Evolutionary conservation across 2,329 filamentous ascomycete species (phyloP).

Genomic region (Sporothrix variecibatus): DNA sequence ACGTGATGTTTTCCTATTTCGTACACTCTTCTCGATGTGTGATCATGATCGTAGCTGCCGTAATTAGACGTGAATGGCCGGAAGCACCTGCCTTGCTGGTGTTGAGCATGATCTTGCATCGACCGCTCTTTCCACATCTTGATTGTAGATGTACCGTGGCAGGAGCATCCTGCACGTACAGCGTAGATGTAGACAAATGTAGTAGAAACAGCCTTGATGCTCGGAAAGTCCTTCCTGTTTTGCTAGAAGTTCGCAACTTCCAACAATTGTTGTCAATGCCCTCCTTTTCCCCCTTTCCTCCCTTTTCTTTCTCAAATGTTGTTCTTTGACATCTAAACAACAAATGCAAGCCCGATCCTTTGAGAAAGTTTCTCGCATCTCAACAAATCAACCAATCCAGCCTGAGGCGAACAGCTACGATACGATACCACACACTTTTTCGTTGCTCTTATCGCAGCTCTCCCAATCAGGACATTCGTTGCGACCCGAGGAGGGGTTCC

Average conservation of each 20-base stretch:
- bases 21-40: neutral
- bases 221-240: slow-evolving; percentile 16
- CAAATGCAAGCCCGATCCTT: neutral
- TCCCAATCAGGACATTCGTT: slow-evolving; percentile 20
- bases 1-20: neutral
- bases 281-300: neutral
- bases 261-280: neutral
- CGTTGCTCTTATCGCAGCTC: slow-evolving; percentile 18
- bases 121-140: neutral
- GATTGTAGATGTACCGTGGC: neutral
- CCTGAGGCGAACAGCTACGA: neutral
- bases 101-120: neutral
- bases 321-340: neutral
- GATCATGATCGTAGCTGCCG: neutral
- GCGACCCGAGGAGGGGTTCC: slow-evolving; percentile 2
- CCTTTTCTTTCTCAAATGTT: neutral
- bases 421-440: neutral
- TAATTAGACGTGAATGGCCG: neutral
- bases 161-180: neutral
- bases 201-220: neutral
- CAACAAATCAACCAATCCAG: neutral
- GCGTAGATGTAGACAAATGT: neutral
- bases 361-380: neutral
- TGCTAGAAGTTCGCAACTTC: neutral
- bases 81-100: neutral